Percentiles rank a stretch among this genome's conserved stretches.
Conservation (phyloP, 2,329 filamentous ascomycete species). For the Didymella keratinophila region DNA sequence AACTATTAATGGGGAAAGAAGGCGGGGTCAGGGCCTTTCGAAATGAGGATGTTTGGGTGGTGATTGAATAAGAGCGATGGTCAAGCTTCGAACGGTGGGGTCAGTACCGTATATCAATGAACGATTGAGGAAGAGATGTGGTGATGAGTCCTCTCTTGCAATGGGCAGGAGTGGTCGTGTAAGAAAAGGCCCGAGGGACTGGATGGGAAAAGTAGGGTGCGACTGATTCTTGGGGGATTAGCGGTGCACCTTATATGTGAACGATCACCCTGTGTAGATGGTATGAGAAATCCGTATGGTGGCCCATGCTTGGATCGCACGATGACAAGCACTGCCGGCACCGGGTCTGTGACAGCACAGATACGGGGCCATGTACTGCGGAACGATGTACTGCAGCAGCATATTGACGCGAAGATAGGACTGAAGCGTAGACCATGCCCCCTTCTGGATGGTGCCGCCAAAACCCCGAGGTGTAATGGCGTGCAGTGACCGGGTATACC, state of each 20-base stretch:
- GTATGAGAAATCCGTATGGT: slow-evolving; percentile 37
- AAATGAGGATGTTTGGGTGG: slow-evolving; percentile 12
- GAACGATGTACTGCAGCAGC: slow-evolving; percentile 51
- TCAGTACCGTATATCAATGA: slow-evolving; percentile 26
- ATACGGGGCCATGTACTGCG: slow-evolving; percentile 50
- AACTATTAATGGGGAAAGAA: slow-evolving; percentile 25
- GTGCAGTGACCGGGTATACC: slow-evolving; percentile 44
- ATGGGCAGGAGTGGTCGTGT: slow-evolving; percentile 25
- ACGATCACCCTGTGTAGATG: slow-evolving; percentile 32
- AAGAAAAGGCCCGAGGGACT: slow-evolving; percentile 36
- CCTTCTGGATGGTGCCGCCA: slow-evolving; percentile 46
- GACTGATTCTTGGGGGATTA: slow-evolving; percentile 32
- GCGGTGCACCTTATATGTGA: slow-evolving; percentile 50
- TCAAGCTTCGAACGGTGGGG: slow-evolving; percentile 17
- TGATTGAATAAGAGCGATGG: slow-evolving; percentile 4
- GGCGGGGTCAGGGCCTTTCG: slow-evolving; percentile 15
- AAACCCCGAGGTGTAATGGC: slow-evolving; percentile 47
- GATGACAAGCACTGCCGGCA: slow-evolving; percentile 48
- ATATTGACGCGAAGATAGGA: slow-evolving; percentile 52
- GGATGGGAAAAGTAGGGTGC: slow-evolving; percentile 35
- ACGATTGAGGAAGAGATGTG: slow-evolving; percentile 20
- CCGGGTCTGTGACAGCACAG: slow-evolving; percentile 50
- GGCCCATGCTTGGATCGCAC: slow-evolving; percentile 45
- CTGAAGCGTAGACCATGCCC: slow-evolving; percentile 47
- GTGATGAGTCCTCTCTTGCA: slow-evolving; percentile 18